Percentiles rank a stretch among this genome's conserved stretches.
phyloP scores from a whole-genome alignment of 1,284 basidiomycete genomes.

The Sporisorium exsertum region DNA sequence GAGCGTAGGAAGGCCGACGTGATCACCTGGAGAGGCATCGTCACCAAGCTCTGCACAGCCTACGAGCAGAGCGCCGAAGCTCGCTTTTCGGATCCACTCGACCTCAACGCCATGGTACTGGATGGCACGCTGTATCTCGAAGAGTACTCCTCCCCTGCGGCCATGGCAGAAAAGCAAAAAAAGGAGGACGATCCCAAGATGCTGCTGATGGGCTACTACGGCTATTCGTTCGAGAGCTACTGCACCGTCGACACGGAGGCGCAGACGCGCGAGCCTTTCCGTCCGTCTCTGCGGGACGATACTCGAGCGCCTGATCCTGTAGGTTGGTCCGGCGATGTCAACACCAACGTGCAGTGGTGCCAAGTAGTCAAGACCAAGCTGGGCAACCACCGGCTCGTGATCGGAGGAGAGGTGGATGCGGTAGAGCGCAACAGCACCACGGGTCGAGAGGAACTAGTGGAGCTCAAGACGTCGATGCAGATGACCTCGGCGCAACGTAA shows the following conservation, averaged over 20 bases:
- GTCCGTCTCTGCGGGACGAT: not conserved
- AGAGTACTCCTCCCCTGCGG: constrained; percentile 77
- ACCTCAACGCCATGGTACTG: constrained; percentile 60
- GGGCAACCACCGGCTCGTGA: constrained; percentile 81
- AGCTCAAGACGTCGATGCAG: constrained; percentile 89
- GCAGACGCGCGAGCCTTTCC: constrained; percentile 17
- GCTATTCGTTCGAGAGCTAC: constrained; percentile 86
- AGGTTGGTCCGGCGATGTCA: constrained; percentile 84
- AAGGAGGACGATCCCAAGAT: constrained; percentile 26
- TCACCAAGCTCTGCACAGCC: constrained; percentile 77
- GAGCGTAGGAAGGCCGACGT: constrained; percentile 71
- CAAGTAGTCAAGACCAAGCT: constrained; percentile 90
- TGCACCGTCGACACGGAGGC: constrained; percentile 74
- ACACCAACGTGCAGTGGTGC: constrained; percentile 97
- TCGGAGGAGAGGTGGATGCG: constrained; percentile 96
- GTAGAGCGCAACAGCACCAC: constrained; percentile 70
- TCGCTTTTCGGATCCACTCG: constrained; percentile 74
- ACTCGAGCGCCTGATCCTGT: constrained; percentile 4
- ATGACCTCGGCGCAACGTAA: constrained; percentile 71
- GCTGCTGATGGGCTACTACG: constrained; percentile 34
- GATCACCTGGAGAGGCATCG: constrained; percentile 87
- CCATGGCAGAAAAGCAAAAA: constrained; percentile 76
- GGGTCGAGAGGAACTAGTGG: constrained; percentile 74
- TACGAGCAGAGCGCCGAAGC: constrained; percentile 41
- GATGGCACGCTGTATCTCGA: constrained; percentile 83